Base-by-base conservation (phyloP, 2,329 filamentous ascomycete species). In the Hymenoscyphus albidus region DNA sequence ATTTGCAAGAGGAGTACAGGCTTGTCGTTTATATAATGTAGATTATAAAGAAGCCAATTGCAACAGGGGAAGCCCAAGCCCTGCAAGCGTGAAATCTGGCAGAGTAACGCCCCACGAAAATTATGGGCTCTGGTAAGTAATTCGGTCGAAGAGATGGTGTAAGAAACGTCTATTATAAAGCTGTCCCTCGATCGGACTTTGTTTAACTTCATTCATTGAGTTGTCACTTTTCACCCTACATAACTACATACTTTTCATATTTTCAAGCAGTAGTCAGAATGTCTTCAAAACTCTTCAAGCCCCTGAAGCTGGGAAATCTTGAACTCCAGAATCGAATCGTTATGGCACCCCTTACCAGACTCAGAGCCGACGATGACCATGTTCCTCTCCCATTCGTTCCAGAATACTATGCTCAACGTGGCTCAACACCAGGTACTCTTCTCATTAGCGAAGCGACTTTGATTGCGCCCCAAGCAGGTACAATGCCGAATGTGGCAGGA, bases 271-370 rank as follows among this genome's bases (percentile, higher is more conserved):
- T 18, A 54, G 10, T 13, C 12, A 27, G 22, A n/a, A 54, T 54
- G 48, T 82, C 18, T 83, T 82, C 72, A 71, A 75, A 42, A 79
- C 80, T 2, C 66, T 82, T 58, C 76, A 3, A 54, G 48, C 48
- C 48, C 10, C 13, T 54, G 18, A 75, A 63, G 68, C 82, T 1
- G 80, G 81, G 67, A 75, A 75, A 16, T 61, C 74, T 16, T 65
- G 74, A 48, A 13, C 72, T 82, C 51, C 71, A 78, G 64, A 78
- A 82, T 68, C 77, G 81, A 3, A 70, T 88, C 44, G 80, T 79
- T 51, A 81, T 88, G 77, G 81, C 85, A 0, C 85, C 85, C 1
- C 75, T 88, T 63, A 86, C 84, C n/a, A 80, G 83, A 18, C 80
- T 79, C 72, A 82, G 83, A 61, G 77, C 77, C 60, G 77, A 79